Conservation (phyloP, 2,329 filamentous ascomycete genomes). For the Pleoardoris graminearum region DNA sequence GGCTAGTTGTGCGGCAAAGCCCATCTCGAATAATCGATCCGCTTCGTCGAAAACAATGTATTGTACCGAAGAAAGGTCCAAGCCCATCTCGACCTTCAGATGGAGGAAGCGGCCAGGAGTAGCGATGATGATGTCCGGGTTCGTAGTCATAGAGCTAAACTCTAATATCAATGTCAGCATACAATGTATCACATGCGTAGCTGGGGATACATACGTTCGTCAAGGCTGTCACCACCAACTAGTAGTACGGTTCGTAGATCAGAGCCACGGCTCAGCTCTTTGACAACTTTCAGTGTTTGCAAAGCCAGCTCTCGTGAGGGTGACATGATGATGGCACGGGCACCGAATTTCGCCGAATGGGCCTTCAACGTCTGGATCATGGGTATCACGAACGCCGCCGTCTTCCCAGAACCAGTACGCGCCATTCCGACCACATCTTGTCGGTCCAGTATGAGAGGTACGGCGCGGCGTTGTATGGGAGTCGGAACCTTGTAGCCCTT, state of each 20-base stretch:
- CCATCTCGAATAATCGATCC: conserved; percentile 97
- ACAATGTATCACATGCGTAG: not conserved
- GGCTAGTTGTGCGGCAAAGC: conserved; percentile 88
- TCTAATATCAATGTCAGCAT: conserved; percentile 47
- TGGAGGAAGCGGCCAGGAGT: conserved; percentile 96
- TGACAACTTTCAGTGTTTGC: conserved; percentile 94
- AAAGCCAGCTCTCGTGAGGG: conserved; percentile 92
- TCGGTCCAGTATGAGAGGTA: conserved; percentile 84
- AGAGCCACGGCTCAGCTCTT: conserved; percentile 87
- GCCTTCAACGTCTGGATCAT: conserved; percentile 94
- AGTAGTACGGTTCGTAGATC: conserved; percentile 88
- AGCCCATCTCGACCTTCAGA: conserved; percentile 92
- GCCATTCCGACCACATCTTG: conserved; percentile 99
- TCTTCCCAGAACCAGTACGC: conserved; percentile 97
- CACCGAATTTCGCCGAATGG: conserved; percentile 84
- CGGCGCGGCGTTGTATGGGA: conserved; percentile 95
- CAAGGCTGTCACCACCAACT: conserved; percentile 91
- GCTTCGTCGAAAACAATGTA: conserved; percentile 99
- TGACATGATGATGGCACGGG: conserved; percentile 84
- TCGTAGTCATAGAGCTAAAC: conserved; percentile 87
- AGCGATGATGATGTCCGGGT: conserved; percentile 96
- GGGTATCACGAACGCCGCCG: conserved; percentile 94
- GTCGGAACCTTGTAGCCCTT: conserved; percentile 97
- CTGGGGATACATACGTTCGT: conserved; percentile 63
- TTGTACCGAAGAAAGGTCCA: conserved; percentile 86